These are phyloP conservation scores for Fomitopsis pinicola DNA, from an alignment of 1,284 basidiomycete genomes.

Conservation along the genomic window DNA sequence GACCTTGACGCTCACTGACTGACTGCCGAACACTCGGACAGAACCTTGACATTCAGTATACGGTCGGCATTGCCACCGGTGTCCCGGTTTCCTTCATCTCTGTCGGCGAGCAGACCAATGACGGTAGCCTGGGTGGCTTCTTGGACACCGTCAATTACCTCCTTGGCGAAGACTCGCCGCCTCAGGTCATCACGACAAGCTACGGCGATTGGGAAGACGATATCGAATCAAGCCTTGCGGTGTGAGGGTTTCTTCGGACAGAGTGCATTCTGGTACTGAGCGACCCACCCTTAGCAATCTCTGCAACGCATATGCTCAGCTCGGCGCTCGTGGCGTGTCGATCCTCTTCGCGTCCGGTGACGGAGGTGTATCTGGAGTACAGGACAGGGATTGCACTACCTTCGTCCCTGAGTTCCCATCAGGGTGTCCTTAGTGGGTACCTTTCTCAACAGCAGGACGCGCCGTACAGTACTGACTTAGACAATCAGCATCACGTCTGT, in stretches of 20 bases:
- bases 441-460: constrained; percentile 11
- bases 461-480: constrained; percentile 29
- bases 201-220: constrained; percentile 23
- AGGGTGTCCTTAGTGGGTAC: constrained; percentile 39
- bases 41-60: constrained; percentile 64
- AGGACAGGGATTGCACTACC: constrained; percentile 38
- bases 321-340: constrained; percentile 57
- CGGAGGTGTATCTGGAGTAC: constrained; percentile 61
- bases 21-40: not conserved
- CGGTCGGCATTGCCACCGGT: constrained; percentile 41
- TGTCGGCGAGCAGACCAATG: constrained; percentile 37
- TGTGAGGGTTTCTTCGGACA: constrained; percentile 34
- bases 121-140: constrained; percentile 20
- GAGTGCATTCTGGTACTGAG: not conserved
- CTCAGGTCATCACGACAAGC: constrained; percentile 48
- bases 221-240: constrained; percentile 39
- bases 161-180: constrained; percentile 33
- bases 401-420: constrained; percentile 72
- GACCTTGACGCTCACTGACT: not conserved
- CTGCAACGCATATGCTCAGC: constrained; percentile 58
- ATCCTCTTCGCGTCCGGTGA: constrained; percentile 68
- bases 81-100: constrained; percentile 32
- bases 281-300: constrained; percentile 21
- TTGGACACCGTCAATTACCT: constrained; percentile 22
- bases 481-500: constrained; percentile 53